Percentiles rank a stretch among this genome's conserved stretches.
Evolutionary conservation across 2,329 filamentous ascomycete species (phyloP).

Genomic region (Scedosporium aurantiacum): DNA sequence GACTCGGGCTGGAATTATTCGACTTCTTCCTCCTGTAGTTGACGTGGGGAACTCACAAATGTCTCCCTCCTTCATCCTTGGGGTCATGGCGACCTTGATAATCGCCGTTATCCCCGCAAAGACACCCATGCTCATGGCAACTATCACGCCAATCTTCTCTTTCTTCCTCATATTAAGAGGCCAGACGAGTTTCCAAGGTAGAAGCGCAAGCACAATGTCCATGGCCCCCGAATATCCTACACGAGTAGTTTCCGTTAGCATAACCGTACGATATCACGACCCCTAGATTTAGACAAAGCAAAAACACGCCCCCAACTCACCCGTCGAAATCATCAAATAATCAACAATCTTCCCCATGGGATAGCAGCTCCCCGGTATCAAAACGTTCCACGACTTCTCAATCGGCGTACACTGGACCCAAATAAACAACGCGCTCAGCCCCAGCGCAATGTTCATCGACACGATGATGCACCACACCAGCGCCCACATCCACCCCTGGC

Average conservation of each 20-base stretch:
- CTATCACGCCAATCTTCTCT: conserved; percentile 17
- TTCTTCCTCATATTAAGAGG: conserved; percentile 16
- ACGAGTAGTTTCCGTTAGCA: background rate
- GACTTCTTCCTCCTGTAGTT: background rate
- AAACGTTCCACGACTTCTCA: conserved; percentile 14
- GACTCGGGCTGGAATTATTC: background rate
- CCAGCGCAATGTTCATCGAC: conserved; percentile 15
- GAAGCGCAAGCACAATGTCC: conserved; percentile 13
- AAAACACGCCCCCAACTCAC: conserved; percentile 2
- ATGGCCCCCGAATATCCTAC: conserved; percentile 11
- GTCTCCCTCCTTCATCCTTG: conserved; percentile 1
- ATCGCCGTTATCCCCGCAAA: conserved; percentile 12
- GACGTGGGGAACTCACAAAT: background rate
- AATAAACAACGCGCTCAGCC: conserved; percentile 13
- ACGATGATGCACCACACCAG: conserved; percentile 17
- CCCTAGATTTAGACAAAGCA: conserved; percentile 8
- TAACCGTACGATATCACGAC: background rate
- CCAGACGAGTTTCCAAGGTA: conserved; percentile 17
- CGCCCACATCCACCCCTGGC: conserved; percentile 13
- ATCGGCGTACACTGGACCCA: conserved; percentile 17
- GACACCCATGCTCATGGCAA: conserved; percentile 17
- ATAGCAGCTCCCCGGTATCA: conserved; percentile 14
- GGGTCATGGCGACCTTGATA: conserved; percentile 11
- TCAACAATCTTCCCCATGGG: conserved; percentile 6
- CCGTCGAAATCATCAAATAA: conserved; percentile 6